A percentile compares a stretch with the other conserved stretches of the same genome.
These are phyloP conservation scores for Royoungia palumana DNA, from an alignment of 768 basidiomycete species.

Conservation along the genomic window DNA sequence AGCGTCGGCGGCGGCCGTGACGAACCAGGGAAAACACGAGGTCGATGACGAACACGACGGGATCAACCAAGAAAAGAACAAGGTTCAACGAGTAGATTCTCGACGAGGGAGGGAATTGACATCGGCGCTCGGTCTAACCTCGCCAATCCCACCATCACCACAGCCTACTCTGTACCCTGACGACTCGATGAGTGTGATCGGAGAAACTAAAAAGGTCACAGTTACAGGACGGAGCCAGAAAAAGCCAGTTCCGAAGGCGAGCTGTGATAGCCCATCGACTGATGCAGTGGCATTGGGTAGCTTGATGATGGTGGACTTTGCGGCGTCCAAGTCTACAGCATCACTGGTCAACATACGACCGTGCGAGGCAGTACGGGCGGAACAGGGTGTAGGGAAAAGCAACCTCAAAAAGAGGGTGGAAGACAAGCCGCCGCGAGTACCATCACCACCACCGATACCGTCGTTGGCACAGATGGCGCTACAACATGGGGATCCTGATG, in stretches of 20 bases:
- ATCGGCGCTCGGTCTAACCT: constrained; percentile 36
- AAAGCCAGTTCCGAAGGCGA: constrained; percentile 31
- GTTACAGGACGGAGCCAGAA: constrained; percentile 30
- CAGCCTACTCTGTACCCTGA: constrained; percentile 68
- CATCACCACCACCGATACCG: constrained; percentile 70
- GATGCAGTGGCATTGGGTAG: constrained; percentile 54
- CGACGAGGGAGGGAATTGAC: constrained; percentile 42
- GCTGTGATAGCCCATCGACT: constrained; percentile 20
- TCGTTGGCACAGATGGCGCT: constrained; percentile 74
- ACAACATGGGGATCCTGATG: constrained; percentile 58
- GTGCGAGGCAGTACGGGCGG: constrained; percentile 25
- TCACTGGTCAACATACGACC: constrained; percentile 31
- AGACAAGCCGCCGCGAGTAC: constrained; percentile 74
- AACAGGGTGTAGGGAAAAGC: constrained; percentile 27
- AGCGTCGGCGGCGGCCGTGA: constrained; percentile 44
- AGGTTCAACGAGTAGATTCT: constrained; percentile 40
- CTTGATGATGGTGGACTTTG: constrained; percentile 62
- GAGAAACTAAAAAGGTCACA: constrained; percentile 31
- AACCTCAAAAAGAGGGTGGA: constrained; percentile 36
- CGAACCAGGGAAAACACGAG: constrained; percentile 32
- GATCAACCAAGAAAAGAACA: constrained; percentile 24
- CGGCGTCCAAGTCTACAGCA: constrained; percentile 35
- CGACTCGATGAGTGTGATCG: constrained; percentile 64
- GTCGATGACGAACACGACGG: constrained; percentile 32
- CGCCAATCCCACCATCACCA: constrained; percentile 46